Evolutionary conservation across 2,329 filamentous ascomycete species (phyloP), one percentile per base, ranked within the genome.

Genomic region (Fusarium sublunatum): DNA sequence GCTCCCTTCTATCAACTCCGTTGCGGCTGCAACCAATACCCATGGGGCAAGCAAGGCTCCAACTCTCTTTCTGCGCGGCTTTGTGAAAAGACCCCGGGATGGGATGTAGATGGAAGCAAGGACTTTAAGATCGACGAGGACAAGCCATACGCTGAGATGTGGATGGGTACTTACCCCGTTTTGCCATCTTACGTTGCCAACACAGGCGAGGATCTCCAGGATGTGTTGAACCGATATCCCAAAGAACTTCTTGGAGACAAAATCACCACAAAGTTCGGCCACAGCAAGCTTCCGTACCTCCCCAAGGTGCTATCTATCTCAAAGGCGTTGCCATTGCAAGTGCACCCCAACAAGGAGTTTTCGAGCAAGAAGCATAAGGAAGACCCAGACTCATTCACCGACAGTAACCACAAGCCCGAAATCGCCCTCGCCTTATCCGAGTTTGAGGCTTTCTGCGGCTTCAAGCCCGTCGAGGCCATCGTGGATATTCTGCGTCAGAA

Each of bases 331-430:
- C 90, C 89, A 1, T 79, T 93, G 3, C 90, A 93, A 71, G 82
- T 92, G 12, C 90, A 93, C 63, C 90, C 90, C 29, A 85, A 92
- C 77, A 91, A 89, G 70, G 78, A 83, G 0, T 82, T 92, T 2
- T 84, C 90, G 0, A 76, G 81, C 8, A 81, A 87, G 67, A 81
- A 92, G 3, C 88, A 92, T 75, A 72, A 82, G 50, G 73, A 86
- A 63, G 81, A 91, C 50, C 89, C 90, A 0, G 75, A 85, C 3
- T 83, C 86, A 54, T 93, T 90, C 73, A 85, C 84, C 2, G 90
- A 93, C 64, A 78, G 84, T 3, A 93, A 93, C 73, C 90, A 93
- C 79, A 93, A 93, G 76, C 90, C 91, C 2, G 90, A 93, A 72
- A 93, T 93, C 49, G 90, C 90, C 1, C 79, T 93, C 2, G 90